Evolutionary conservation across 306 rosid genomes (phyloP).

Genomic region (Vigna trinervia): DNA sequence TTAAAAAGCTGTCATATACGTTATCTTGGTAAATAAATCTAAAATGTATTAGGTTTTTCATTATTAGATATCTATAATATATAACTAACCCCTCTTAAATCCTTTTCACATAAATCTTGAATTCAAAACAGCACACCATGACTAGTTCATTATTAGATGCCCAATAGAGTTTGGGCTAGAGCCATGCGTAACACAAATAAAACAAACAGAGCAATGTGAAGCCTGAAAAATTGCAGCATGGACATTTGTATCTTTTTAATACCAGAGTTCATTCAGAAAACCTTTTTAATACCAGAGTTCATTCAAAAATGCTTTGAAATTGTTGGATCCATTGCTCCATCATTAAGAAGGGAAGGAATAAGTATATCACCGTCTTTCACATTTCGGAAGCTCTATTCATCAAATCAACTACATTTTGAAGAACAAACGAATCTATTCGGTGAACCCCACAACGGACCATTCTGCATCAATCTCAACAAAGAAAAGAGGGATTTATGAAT

Average conservation of each 20-base stretch:
- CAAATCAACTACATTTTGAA: too few species aligned
- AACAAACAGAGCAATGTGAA: constrained; percentile 15
- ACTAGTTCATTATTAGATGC: not conserved
- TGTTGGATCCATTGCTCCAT: constrained; percentile 93
- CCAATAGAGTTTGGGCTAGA: not conserved
- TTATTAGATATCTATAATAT: not conserved
- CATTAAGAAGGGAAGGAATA: constrained; percentile 81
- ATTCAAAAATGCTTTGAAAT: constrained; percentile 73
- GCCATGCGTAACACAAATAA: not conserved
- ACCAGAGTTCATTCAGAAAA: not conserved
- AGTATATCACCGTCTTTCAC: too few species aligned
- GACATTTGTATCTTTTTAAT: constrained; percentile 13
- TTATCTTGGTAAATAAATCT: not conserved
- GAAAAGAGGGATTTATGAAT: too few species aligned
- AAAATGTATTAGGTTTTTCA: not conserved
- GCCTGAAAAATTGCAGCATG: not conserved
- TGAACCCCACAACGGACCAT: too few species aligned
- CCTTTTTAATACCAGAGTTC: not conserved
- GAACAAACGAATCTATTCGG: too few species aligned
- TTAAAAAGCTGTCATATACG: not conserved
- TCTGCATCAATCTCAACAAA: too few species aligned
- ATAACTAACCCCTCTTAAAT: constrained; percentile 7
- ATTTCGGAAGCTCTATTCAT: too few species aligned
- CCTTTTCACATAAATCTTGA: not conserved
- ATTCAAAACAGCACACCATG: not conserved